These are phyloP conservation scores for Skeletonema tropicum DNA, from an alignment of 108 stramenopile genomes.

Conservation along the genomic window DNA sequence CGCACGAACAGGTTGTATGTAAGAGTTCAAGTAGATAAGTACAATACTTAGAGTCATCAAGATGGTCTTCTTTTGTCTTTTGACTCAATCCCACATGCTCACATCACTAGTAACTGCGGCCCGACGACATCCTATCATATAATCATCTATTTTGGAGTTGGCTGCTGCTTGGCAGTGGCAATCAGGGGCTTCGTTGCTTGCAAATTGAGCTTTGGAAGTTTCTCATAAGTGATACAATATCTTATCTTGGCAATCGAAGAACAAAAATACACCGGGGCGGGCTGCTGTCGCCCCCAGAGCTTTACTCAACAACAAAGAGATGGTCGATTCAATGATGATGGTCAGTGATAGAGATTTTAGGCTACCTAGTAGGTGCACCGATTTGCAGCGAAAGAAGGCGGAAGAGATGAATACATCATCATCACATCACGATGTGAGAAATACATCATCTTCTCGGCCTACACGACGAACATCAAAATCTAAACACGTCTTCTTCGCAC, in stretches of 20 bases:
- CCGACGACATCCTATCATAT: background rate
- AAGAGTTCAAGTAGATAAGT: too few species aligned
- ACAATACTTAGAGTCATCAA: too few species aligned
- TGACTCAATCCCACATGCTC: background rate
- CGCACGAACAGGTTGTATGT: too few species aligned
- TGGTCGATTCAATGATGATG: background rate
- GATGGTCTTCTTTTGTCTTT: background rate
- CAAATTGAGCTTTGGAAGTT: background rate
- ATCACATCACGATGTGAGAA: background rate
- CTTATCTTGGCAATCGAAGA: too few species aligned
- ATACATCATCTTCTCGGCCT: background rate
- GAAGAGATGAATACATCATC: background rate
- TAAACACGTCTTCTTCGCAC: background rate
- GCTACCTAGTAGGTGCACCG: too few species aligned
- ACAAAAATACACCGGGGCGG: background rate
- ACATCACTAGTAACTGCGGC: background rate
- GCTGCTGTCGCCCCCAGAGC: background rate
- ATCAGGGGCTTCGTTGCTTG: background rate
- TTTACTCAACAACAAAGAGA: background rate
- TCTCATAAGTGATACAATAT: background rate
- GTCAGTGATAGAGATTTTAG: background rate
- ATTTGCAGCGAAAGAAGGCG: background rate
- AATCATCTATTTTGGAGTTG: background rate
- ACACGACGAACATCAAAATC: background rate
- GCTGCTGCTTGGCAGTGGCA: background rate